Evolutionary conservation across 768 basidiomycete genomes (phyloP).

Genomic region (Amanita muscaria): DNA sequence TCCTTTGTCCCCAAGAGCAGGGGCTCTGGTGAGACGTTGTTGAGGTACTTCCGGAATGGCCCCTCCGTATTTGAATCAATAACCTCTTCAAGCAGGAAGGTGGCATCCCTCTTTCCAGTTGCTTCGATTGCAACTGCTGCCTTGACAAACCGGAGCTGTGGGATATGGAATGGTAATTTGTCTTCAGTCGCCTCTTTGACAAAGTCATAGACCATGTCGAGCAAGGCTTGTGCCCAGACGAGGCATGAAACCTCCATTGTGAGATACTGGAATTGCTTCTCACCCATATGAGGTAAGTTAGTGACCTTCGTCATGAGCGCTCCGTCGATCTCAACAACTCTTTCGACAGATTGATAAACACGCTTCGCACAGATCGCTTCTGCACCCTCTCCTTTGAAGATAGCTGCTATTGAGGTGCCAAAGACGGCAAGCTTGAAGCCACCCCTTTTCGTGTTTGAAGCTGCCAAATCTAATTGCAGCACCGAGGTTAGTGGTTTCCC

Average conservation of each 20-base stretch:
- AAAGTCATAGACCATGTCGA: background rate
- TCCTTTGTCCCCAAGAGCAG: constrained; percentile 2
- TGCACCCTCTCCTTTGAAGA: background rate
- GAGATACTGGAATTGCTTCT: constrained; percentile 5
- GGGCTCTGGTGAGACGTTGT: constrained; percentile 6
- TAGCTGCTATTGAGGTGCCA: background rate
- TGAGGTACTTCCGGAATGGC: constrained; percentile 7
- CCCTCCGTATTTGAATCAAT: constrained; percentile 4
- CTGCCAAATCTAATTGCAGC: constrained; percentile 6
- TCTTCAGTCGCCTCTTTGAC: background rate
- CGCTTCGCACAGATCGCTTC: constrained; percentile 6
- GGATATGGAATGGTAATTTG: background rate
- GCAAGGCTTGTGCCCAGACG: background rate
- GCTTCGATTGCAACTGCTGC: constrained; percentile 5
- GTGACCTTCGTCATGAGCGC: background rate
- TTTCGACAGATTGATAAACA: constrained; percentile 4
- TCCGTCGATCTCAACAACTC: constrained; percentile 4
- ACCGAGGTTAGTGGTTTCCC: constrained; percentile 5
- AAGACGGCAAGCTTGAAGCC: constrained; percentile 7
- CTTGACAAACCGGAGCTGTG: constrained; percentile 6
- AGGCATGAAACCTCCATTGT: too few relatives aligned
- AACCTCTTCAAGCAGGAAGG: constrained; percentile 8
- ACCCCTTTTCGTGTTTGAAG: constrained; percentile 4
- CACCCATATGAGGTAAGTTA: constrained; percentile 3
- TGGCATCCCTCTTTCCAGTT: background rate